Base-by-base conservation (phyloP, 73 alveolate genomes). In the Vitrella brassicaformis region DNA sequence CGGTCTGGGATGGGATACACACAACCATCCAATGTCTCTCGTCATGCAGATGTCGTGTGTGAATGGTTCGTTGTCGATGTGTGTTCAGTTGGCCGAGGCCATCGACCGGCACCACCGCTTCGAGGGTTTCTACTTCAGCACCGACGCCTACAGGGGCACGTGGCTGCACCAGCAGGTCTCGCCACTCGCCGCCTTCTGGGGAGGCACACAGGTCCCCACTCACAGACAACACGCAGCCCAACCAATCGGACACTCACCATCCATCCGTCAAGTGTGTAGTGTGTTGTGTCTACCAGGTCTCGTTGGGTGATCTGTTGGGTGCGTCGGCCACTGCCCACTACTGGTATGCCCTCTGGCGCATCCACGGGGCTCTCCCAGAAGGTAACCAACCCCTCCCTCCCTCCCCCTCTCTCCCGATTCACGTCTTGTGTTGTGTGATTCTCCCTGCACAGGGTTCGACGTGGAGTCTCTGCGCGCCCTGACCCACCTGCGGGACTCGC, bases 401-500 rank as follows among this genome's bases (percentile, higher is more conserved):
- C n/a, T n/a, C n/a, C n/a, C n/a, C n/a, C n/a, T n/a, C n/a, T n/a
- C n/a, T n/a, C n/a, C n/a, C n/a, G n/a, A n/a, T n/a, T n/a, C n/a
- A n/a, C n/a, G n/a, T n/a, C n/a, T n/a, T n/a, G n/a, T n/a, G n/a
- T n/a, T n/a, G n/a, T n/a, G n/a, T n/a, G n/a, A n/a, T n/a, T n/a
- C n/a, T n/a, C n/a, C n/a, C n/a, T n/a, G n/a, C n/a, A n/a, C n/a
- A n/a, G n/a, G n/a, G n/a, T n/a, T n/a, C n/a, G n/a, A n/a, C n/a
- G n/a, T n/a, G n/a, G n/a, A n/a, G n/a, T n/a, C n/a, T n/a, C n/a
- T n/a, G n/a, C n/a, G n/a, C n/a, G n/a, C n/a, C n/a, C n/a, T n/a
- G n/a, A n/a, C n/a, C n/a, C n/a, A n/a, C n/a, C n/a, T n/a, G n/a
- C 65, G 74, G 81, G 81, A 74, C 71, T 74, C 81, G 27, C 81